phyloP scores from a whole-genome alignment of 2,329 filamentous ascomycete species.

The Alternaria ethzedia region DNA sequence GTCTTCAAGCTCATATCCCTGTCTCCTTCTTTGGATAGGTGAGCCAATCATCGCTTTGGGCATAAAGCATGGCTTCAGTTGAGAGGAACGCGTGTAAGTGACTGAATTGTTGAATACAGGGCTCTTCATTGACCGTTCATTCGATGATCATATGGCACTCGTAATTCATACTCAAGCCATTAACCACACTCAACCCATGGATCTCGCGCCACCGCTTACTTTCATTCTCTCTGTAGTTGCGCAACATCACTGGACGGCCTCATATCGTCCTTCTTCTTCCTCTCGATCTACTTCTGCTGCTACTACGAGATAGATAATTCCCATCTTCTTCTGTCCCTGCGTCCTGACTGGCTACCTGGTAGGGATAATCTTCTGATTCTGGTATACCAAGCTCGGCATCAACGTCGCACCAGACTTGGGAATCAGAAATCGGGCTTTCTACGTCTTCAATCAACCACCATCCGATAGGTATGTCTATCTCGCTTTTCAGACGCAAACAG shows the following conservation, averaged over 20 bases:
- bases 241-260: background rate
- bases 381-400: background rate
- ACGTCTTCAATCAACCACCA: background rate
- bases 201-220: background rate
- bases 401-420: background rate
- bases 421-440: background rate
- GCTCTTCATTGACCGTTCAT: background rate
- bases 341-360: background rate
- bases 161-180: background rate
- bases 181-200: background rate
- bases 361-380: background rate
- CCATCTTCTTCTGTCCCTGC: background rate
- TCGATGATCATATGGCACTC: background rate
- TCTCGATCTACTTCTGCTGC: background rate
- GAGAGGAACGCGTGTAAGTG: background rate
- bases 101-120: accelerated
- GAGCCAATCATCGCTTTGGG: background rate
- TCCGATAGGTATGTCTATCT: background rate
- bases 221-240: background rate
- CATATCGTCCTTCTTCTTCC: background rate
- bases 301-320: background rate
- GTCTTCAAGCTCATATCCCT: background rate
- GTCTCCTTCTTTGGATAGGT: background rate
- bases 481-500: background rate
- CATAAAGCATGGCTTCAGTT: background rate